Evolutionary conservation across 2,329 filamentous ascomycete genomes (phyloP), one percentile per base, ranked within the genome.

Genomic region (Didymella exigua): DNA sequence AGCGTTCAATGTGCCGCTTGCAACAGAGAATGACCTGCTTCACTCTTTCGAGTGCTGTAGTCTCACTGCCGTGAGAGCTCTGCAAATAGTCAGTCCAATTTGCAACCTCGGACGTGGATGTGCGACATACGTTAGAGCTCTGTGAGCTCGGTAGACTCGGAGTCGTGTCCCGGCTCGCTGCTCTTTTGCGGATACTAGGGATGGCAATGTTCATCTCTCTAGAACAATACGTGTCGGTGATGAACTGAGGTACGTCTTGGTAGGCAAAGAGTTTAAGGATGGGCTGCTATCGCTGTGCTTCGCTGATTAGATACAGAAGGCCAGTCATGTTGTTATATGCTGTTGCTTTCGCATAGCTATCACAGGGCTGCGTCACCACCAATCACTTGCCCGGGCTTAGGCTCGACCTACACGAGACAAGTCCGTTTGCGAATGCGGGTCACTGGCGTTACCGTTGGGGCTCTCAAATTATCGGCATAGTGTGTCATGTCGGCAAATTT

Each of bases 11-110:
- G 26, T 36, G 52, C 2, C 46, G 52, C 16, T 13, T 23, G 16
- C 45, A 54, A 24, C 40, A 54, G 14, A 33, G 45, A n/a, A 54
- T 49, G 21, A 49, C 45, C 23, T 49, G 52, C 33, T 45, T 54
- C 21, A 49, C 34, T 11, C 21, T 49, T 7, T 29, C 33, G 4
- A n/a, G 26, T 10, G 34, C 29, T 30, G 21, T 10, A 1, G 29
- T 24, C 8, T 49, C 27, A 11, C 11, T 21, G 6, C 41, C 33
- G 10, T 9, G 13, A 10, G 40, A 45, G 29, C 18, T 40, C 52
- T 54, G 23, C 10, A 6, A 6, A 3, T 5, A 1, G 7, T 49
- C 24, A 49, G 40, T 34, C 13, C 14, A 14, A 8, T n/a, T 23
- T 29, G 14, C 8, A 14, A 24, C 16, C 21, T 34, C 5, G 13